Conservation (phyloP, 345 rosid species). For the Acer negundo region DNA sequence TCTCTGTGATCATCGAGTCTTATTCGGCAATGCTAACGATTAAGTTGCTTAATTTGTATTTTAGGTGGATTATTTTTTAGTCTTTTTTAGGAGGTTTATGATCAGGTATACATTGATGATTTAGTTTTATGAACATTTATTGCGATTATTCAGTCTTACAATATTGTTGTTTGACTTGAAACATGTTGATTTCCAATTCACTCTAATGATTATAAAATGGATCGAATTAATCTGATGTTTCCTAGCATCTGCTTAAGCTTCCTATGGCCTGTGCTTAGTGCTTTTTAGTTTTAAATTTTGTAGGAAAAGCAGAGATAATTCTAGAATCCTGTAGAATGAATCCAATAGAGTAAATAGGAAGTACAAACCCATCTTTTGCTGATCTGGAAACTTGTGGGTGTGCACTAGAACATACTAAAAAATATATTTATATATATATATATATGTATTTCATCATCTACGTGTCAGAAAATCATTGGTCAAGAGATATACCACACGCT, state of each 20-base stretch:
- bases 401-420: slow-evolving; percentile 6
- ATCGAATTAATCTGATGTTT: background rate
- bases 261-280: too few species aligned
- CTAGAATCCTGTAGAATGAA: slow-evolving; percentile 2
- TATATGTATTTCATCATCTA: too few species aligned
- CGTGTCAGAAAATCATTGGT: background rate
- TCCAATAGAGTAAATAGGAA: background rate
- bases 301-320: background rate
- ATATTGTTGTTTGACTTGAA: too few species aligned
- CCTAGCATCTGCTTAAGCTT: too few species aligned
- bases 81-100: too few species aligned
- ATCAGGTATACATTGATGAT: too few species aligned
- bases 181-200: background rate
- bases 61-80: too few species aligned
- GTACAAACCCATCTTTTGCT: background rate
- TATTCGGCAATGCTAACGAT: too few species aligned
- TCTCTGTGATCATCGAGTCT: too few species aligned
- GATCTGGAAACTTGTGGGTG: background rate
- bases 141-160: background rate
- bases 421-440: too few species aligned
- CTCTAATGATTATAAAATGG: background rate
- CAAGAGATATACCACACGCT: background rate
- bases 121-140: too few species aligned
- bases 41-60: too few species aligned
- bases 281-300: background rate